Evolutionary conservation across 2,329 filamentous ascomycete species (phyloP).

Genomic region (Venturia aucupariae): DNA sequence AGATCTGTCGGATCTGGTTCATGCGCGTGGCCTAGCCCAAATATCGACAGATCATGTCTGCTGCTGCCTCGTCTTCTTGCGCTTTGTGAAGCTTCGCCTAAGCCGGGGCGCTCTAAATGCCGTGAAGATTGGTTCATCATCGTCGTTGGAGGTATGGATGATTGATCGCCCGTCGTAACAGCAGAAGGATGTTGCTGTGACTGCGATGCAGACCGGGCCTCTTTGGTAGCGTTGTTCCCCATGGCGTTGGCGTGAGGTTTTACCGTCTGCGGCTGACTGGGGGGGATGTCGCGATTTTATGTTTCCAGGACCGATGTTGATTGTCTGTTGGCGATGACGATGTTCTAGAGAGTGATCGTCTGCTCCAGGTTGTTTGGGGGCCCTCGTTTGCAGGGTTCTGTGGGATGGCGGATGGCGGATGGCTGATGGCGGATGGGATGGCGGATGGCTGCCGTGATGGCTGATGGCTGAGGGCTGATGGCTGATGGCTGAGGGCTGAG

Average conservation of each 20-base stretch:
- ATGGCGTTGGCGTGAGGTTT: slow-evolving; percentile 21
- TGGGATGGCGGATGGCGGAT: neutral
- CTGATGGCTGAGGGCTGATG: neutral
- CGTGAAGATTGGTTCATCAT: slow-evolving; percentile 19
- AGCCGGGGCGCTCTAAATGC: slow-evolving; percentile 19
- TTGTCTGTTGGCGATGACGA: neutral
- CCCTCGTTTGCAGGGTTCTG: neutral
- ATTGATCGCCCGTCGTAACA: slow-evolving; percentile 21
- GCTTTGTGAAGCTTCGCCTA: slow-evolving; percentile 17
- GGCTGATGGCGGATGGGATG: neutral
- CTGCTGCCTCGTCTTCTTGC: slow-evolving; percentile 40
- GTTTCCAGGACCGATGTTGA: neutral
- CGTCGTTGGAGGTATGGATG: slow-evolving; percentile 23
- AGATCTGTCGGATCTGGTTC: slow-evolving; percentile 42
- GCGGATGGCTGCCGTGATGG: neutral
- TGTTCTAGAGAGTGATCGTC: neutral
- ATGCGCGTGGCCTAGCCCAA: slow-evolving; percentile 41
- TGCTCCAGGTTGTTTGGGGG: neutral
- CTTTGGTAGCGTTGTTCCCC: slow-evolving; percentile 42
- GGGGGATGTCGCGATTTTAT: too few relatives aligned
- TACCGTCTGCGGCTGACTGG: neutral
- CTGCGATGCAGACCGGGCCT: slow-evolving; percentile 29
- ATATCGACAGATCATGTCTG: slow-evolving; percentile 49
- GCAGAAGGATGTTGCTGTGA: slow-evolving; percentile 25
- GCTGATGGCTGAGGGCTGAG: neutral